Conservation (phyloP, 2,329 filamentous ascomycete species). For the Tothia fuscella region DNA sequence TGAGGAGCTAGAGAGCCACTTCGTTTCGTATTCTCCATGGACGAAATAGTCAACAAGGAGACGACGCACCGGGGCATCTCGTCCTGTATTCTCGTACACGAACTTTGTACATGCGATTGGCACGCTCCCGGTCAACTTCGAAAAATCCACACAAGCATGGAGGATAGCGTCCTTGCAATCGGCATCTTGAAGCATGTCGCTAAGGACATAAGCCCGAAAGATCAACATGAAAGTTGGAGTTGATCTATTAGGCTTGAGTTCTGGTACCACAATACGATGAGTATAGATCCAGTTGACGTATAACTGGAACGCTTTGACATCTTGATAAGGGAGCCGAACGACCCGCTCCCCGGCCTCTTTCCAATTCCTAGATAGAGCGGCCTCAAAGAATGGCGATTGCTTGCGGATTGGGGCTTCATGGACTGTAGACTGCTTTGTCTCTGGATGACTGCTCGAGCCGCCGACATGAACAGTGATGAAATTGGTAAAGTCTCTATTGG, state of each 20-base stretch:
- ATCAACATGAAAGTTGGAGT: neutral
- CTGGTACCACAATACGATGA: neutral
- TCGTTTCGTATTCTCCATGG: neutral
- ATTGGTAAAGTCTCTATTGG: neutral
- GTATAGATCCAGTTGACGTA: constrained; percentile 1
- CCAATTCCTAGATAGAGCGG: neutral
- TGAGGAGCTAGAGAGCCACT: neutral
- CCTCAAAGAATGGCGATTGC: constrained; percentile 3
- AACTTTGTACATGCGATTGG: neutral
- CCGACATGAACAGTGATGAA: neutral
- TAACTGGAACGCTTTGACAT: neutral
- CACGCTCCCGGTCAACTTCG: neutral
- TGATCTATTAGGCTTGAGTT: neutral
- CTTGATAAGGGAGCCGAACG: neutral
- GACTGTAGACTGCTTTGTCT: neutral
- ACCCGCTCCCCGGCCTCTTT: constrained; percentile 3
- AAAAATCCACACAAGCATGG: constrained; percentile 3
- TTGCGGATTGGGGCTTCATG: constrained; percentile 4
- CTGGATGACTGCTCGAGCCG: neutral
- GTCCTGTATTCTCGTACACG: neutral
- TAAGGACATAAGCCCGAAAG: constrained; percentile 4
- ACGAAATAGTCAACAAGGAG: neutral
- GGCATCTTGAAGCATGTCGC: constrained; percentile 11
- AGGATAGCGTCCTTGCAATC: constrained; percentile 10
- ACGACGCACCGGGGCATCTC: neutral